These are phyloP conservation scores for Metschnikowia continentalis DNA, from an alignment of 805 yeast species.

Conservation along the genomic window DNA sequence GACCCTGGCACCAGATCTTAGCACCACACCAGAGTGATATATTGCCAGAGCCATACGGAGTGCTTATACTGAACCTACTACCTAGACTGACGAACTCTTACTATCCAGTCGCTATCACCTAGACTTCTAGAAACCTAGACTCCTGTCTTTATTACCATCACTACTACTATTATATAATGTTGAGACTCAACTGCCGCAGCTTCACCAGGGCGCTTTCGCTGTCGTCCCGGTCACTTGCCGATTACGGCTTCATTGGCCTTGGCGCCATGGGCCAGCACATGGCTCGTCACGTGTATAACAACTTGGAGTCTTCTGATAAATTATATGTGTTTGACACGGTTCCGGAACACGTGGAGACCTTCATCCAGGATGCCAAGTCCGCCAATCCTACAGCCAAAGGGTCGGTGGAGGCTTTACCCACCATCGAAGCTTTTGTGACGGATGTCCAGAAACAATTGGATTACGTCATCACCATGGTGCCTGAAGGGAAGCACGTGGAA, in stretches of 20 bases:
- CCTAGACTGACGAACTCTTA: no score
- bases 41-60: no score
- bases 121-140: not conserved
- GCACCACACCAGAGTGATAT: no score
- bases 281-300: conserved; percentile 46
- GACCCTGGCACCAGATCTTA: no score
- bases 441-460: conserved; percentile 34
- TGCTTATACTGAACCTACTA: no score
- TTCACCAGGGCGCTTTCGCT: conserved; percentile 7
- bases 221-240: conserved; percentile 8
- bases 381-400: conserved; percentile 22
- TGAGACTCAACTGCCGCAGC: not conserved
- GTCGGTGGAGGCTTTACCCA: conserved; percentile 18
- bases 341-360: conserved; percentile 23
- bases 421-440: conserved; percentile 25
- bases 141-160: no score
- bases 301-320: conserved; percentile 34
- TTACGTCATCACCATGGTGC: conserved; percentile 49
- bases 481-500: conserved; percentile 49
- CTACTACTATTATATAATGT: no score
- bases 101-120: not conserved
- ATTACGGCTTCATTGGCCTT: conserved; percentile 52
- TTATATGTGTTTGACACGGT: conserved; percentile 43
- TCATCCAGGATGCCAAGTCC: conserved; percentile 21
- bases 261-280: conserved; percentile 56